Evolutionary conservation across 331 rosid species (phyloP).

Genomic region (Pyracantha coccinea): DNA sequence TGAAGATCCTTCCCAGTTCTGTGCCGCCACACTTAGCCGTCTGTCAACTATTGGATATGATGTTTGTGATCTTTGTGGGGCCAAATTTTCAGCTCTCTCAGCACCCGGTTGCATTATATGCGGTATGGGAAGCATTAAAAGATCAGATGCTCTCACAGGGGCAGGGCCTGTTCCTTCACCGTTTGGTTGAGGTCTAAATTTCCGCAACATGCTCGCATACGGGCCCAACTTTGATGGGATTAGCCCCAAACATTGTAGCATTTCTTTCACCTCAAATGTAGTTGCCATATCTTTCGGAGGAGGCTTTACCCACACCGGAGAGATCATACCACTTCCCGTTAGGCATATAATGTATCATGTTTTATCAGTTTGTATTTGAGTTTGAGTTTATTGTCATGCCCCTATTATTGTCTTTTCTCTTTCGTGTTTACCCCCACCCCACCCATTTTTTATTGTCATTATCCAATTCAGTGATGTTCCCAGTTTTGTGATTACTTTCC

Average conservation of each 20-base stretch:
- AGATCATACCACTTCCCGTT: not conserved
- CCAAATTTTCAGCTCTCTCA: constrained; percentile 81
- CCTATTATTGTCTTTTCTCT: not conserved
- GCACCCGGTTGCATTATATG: constrained; percentile 92
- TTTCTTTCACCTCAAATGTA: not conserved
- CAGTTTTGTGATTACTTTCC: constrained; percentile 14
- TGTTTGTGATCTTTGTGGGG: constrained; percentile 95
- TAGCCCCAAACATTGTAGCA: not conserved
- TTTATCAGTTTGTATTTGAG: constrained; percentile 2
- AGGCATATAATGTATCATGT: constrained; percentile 15
- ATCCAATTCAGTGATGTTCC: not conserved
- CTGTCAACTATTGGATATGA: constrained; percentile 93
- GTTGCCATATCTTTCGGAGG: not conserved
- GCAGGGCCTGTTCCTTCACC: constrained; percentile 94
- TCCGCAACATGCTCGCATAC: not conserved
- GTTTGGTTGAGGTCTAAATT: constrained; percentile 53
- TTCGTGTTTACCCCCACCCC: not conserved
- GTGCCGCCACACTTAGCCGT: constrained; percentile 94
- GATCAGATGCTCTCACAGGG: constrained; percentile 83
- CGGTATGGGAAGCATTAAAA: constrained; percentile 94
- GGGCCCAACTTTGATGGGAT: not conserved
- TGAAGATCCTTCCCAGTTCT: constrained; percentile 97
- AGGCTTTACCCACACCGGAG: not conserved
- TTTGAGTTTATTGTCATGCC: not conserved
- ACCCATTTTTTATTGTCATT: constrained; percentile 3